phyloP scores from a whole-genome alignment of 345 rosid species.

The Brassica rapa region DNA sequence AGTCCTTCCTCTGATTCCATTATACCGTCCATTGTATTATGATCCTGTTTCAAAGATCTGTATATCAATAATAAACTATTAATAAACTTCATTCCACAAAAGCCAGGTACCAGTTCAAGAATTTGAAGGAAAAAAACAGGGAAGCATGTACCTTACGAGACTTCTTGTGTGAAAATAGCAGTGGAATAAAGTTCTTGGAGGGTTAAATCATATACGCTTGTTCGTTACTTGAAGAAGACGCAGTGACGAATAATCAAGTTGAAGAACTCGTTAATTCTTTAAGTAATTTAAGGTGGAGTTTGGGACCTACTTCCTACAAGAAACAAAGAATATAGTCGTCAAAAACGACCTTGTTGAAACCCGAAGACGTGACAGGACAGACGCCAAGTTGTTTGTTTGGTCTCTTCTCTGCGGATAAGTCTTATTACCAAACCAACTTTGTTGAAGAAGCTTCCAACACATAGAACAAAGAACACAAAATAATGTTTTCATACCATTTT shows the following conservation, averaged over 20 bases:
- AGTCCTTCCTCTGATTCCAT: constrained; percentile 15
- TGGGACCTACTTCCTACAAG: constrained; percentile 33
- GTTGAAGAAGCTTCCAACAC: constrained; percentile 23
- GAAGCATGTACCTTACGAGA: constrained; percentile 19
- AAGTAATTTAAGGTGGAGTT: constrained; percentile 20
- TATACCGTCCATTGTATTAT: constrained; percentile 11
- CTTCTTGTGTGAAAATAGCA: not conserved
- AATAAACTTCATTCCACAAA: no score
- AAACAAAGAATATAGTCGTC: constrained; percentile 26
- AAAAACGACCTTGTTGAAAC: constrained; percentile 32
- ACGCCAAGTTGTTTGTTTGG: constrained; percentile 21
- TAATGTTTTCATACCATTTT: not conserved
- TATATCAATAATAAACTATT: no score
- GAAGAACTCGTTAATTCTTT: not conserved
- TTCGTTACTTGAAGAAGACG: constrained; percentile 32
- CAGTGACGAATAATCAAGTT: constrained; percentile 6
- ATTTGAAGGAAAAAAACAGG: not conserved
- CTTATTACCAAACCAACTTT: constrained; percentile 7
- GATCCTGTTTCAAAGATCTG: constrained; percentile 1
- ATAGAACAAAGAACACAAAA: not conserved
- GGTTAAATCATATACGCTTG: not conserved
- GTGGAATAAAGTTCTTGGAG: constrained; percentile 7
- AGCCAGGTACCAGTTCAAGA: not conserved
- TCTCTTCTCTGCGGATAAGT: constrained; percentile 24
- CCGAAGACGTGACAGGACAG: constrained; percentile 14